phyloP scores from a whole-genome alignment of 768 basidiomycete genomes.

The Xerocomellus chrysenteron region DNA sequence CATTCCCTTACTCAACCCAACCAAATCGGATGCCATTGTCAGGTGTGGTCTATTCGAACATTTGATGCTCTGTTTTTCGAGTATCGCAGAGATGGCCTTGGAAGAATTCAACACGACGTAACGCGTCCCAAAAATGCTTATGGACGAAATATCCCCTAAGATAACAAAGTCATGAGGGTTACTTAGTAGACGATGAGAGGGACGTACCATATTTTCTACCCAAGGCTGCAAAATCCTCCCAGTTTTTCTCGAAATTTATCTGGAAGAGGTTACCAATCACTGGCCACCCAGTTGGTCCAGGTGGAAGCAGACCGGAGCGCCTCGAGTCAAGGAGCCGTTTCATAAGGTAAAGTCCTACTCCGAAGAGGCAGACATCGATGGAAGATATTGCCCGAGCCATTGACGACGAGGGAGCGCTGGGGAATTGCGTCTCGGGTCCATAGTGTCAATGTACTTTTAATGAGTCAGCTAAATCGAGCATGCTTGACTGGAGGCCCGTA shows the following conservation, averaged over 20 bases:
- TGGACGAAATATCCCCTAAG: constrained; percentile 17
- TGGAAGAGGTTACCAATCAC: constrained; percentile 54
- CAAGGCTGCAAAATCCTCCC: constrained; percentile 54
- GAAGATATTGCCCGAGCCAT: constrained; percentile 1
- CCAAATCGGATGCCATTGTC: constrained; percentile 20
- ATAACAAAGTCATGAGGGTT: constrained; percentile 14
- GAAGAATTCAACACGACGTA: constrained; percentile 51
- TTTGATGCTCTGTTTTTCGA: constrained; percentile 54
- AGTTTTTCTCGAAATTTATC: constrained; percentile 49
- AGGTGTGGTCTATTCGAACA: constrained; percentile 38
- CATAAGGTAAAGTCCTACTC: constrained; percentile 10
- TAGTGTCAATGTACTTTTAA: background rate
- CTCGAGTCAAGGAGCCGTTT: constrained; percentile 1
- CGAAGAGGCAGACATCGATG: constrained; percentile 15
- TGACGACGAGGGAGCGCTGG: background rate
- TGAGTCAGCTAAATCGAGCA: background rate
- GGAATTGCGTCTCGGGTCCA: background rate
- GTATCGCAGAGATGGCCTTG: constrained; percentile 44
- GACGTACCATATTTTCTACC: constrained; percentile 50
- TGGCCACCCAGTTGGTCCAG: constrained; percentile 31
- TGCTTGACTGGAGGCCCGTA: no score
- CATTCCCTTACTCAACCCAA: constrained; percentile 12
- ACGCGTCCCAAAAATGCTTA: constrained; percentile 41
- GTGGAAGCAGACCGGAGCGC: constrained; percentile 10
- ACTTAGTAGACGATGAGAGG: background rate